phyloP scores from a whole-genome alignment of 495 filamentous ascomycete species.

The Aspergillus hancockii region DNA sequence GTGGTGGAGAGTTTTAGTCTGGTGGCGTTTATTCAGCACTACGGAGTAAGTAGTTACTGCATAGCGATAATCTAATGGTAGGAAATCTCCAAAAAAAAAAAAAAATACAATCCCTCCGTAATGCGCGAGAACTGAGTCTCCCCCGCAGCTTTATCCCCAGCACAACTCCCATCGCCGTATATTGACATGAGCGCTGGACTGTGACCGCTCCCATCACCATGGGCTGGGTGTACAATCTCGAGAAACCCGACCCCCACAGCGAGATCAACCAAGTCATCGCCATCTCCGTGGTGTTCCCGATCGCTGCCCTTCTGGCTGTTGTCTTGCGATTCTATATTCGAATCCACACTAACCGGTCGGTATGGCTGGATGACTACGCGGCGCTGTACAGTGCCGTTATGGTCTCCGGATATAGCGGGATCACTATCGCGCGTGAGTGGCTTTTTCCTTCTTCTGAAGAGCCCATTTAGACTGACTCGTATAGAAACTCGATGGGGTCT shows the following conservation, averaged over 20 bases:
- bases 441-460: neutral
- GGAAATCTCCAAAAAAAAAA: neutral
- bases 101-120: neutral
- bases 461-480: constrained; percentile 1
- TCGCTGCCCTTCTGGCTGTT: constrained; percentile 24
- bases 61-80: neutral
- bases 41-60: neutral
- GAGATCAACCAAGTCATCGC: constrained; percentile 23
- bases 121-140: neutral
- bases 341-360: constrained; percentile 15
- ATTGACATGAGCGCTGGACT: neutral
- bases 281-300: constrained; percentile 23
- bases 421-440: constrained; percentile 29
- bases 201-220: constrained; percentile 16
- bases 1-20: neutral
- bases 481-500: constrained; percentile 35
- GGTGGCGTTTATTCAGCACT: neutral
- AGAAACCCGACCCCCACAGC: constrained; percentile 23
- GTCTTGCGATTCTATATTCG: constrained; percentile 28
- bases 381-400: constrained; percentile 25
- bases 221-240: constrained; percentile 36
- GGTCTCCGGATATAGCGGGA: constrained; percentile 20
- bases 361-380: constrained; percentile 33
- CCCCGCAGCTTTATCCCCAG: neutral
- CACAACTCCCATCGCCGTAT: neutral